Evolutionary conservation across 345 rosid species (phyloP).

Genomic region (Eucalyptus erythrocorys): DNA sequence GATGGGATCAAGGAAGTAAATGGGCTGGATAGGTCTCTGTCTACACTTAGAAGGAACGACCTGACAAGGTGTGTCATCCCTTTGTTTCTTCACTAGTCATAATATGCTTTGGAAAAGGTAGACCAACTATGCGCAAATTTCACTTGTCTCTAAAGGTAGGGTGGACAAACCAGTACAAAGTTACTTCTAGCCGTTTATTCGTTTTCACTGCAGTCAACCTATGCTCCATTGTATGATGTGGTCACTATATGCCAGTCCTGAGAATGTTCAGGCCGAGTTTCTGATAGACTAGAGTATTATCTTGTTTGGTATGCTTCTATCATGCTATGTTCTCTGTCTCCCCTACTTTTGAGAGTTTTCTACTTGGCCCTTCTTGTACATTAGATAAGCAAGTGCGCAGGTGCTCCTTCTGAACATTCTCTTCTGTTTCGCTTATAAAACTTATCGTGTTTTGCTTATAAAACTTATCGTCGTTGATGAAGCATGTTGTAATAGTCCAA

Average conservation of each 20-base stretch:
- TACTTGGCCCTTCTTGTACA: background rate
- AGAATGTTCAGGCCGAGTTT: background rate
- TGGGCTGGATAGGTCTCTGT: background rate
- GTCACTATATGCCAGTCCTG: background rate
- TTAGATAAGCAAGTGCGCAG: background rate
- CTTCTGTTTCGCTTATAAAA: background rate
- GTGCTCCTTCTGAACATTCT: background rate
- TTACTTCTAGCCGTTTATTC: accelerated
- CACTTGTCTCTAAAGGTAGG: background rate
- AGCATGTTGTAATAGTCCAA: background rate
- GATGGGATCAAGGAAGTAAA: background rate
- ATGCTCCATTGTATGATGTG: background rate
- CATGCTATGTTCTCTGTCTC: background rate
- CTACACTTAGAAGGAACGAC: background rate
- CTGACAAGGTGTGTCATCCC: background rate
- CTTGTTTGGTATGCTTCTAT: background rate
- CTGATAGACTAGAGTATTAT: background rate
- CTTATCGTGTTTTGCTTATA: background rate
- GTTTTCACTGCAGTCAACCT: background rate
- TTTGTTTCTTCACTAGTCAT: background rate
- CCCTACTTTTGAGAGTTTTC: background rate
- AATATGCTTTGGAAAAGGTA: background rate
- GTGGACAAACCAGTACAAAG: background rate
- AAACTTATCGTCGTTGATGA: background rate
- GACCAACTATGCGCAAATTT: background rate